Conservation (phyloP, 768 basidiomycete species). For the Boletus rex-veris region DNA sequence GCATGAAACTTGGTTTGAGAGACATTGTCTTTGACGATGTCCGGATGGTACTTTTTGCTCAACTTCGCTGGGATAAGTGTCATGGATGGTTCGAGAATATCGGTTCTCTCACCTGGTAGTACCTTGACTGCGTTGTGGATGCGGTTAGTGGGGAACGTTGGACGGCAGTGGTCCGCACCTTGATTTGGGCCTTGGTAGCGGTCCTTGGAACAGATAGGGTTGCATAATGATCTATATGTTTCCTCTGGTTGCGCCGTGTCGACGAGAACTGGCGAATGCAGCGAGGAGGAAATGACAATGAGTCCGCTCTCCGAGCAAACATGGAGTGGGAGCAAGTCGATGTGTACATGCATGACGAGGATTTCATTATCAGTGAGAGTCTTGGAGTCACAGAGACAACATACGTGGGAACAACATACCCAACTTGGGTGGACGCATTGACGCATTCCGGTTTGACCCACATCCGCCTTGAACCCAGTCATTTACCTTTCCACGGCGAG, state of each 20-base stretch:
- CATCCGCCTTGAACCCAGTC: neutral
- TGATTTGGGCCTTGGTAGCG: conserved; percentile 34
- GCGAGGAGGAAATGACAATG: neutral
- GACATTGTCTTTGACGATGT: conserved; percentile 36
- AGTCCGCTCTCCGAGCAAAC: neutral
- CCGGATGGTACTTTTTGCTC: conserved; percentile 48
- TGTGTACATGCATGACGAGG: neutral
- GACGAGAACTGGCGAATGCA: conserved; percentile 20
- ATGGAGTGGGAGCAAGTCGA: neutral
- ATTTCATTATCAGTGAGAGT: neutral
- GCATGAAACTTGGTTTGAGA: conserved; percentile 42
- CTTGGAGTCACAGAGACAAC: neutral
- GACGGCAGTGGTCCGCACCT: conserved; percentile 14
- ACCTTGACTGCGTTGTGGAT: conserved; percentile 19
- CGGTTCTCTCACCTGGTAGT: conserved; percentile 25
- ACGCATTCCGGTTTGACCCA: conserved; percentile 24
- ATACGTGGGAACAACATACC: conserved; percentile 26
- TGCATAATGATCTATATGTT: conserved; percentile 27
- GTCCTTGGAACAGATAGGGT: conserved; percentile 24
- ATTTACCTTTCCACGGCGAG: neutral
- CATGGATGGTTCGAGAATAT: neutral
- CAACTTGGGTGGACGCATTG: neutral
- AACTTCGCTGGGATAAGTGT: conserved; percentile 29
- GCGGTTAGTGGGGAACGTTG: neutral
- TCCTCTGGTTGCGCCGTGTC: conserved; percentile 7